These are phyloP conservation scores for Botrytis pseudocinerea DNA, from an alignment of 2,329 filamentous ascomycete genomes.

Conservation along the genomic window DNA sequence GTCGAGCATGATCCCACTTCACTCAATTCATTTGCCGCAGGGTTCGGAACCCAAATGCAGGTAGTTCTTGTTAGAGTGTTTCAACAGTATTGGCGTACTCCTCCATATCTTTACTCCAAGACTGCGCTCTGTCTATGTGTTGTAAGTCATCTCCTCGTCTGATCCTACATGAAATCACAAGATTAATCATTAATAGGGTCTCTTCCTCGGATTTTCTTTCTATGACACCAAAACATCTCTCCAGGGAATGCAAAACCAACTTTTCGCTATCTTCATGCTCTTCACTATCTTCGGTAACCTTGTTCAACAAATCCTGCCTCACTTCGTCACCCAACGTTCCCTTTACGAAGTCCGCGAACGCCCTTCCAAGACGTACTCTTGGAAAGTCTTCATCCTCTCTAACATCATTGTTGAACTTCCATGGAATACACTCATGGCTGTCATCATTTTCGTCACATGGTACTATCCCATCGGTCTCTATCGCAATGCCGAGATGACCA, in stretches of 20 bases:
- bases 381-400: constrained; percentile 66
- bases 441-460: constrained; percentile 76
- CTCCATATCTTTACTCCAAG: constrained; percentile 54
- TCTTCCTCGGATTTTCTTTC: constrained; percentile 72
- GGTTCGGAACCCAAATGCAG: constrained; percentile 55
- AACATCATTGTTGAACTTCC: constrained; percentile 82
- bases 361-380: constrained; percentile 76
- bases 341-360: constrained; percentile 72
- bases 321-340: constrained; percentile 54
- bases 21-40: constrained; percentile 62
- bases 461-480: constrained; percentile 80
- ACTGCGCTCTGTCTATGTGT: constrained; percentile 33
- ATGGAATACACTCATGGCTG: constrained; percentile 73
- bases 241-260: constrained; percentile 67
- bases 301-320: constrained; percentile 76
- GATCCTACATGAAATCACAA: neutral
- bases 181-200: constrained; percentile 42
- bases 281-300: constrained; percentile 72
- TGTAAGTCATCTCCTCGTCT: constrained; percentile 21
- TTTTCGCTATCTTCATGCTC: constrained; percentile 78
- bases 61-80: constrained; percentile 60
- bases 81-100: constrained; percentile 65
- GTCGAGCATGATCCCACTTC: constrained; percentile 34
- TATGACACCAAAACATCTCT: constrained; percentile 59
- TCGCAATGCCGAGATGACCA: constrained; percentile 63